Evolutionary conservation across 1,284 basidiomycete genomes (phyloP).

Genomic region (Cutaneotrichosporon cutaneum): DNA sequence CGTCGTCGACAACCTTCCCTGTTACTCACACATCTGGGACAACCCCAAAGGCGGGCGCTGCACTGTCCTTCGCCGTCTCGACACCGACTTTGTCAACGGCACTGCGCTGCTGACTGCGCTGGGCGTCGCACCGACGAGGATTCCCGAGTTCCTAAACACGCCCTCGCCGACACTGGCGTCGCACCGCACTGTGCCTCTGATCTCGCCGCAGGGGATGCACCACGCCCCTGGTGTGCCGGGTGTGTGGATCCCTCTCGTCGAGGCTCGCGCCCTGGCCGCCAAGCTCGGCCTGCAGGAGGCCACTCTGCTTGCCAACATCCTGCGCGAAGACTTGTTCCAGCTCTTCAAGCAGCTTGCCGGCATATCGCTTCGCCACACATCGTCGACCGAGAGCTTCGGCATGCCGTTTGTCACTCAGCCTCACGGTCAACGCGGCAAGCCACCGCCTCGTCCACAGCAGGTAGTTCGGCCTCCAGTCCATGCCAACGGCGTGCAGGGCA

Average conservation of each 20-base stretch:
- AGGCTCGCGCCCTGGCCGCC: slow-evolving; percentile 38
- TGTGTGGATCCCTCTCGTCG: slow-evolving; percentile 41
- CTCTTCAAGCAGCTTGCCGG: slow-evolving; percentile 41
- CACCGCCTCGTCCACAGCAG: slow-evolving; percentile 2
- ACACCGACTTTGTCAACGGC: slow-evolving; percentile 50
- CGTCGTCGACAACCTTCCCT: slow-evolving; percentile 48
- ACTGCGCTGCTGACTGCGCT: slow-evolving; percentile 42
- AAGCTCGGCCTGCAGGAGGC: slow-evolving; percentile 27
- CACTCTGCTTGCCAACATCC: slow-evolving; percentile 33
- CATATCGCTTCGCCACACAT: slow-evolving; percentile 37
- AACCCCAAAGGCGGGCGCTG: slow-evolving; percentile 26
- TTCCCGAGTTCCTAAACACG: slow-evolving; percentile 32
- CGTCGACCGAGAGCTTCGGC: slow-evolving; percentile 39
- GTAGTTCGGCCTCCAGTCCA: slow-evolving; percentile 3
- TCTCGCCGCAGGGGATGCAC: slow-evolving; percentile 25
- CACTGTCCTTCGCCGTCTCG: slow-evolving; percentile 40
- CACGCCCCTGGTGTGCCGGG: slow-evolving; percentile 42
- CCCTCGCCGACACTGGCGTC: slow-evolving; percentile 30
- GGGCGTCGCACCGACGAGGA: slow-evolving; percentile 31
- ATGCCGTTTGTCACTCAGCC: slow-evolving; percentile 28
- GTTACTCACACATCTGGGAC: slow-evolving; percentile 42
- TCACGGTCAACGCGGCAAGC: slow-evolving; percentile 1
- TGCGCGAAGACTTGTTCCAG: slow-evolving; percentile 43
- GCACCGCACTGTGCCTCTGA: slow-evolving; percentile 31
- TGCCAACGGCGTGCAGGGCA: slow-evolving; percentile 4